phyloP scores from a whole-genome alignment of 2,329 filamentous ascomycete genomes.

The Xylaria sp. region DNA sequence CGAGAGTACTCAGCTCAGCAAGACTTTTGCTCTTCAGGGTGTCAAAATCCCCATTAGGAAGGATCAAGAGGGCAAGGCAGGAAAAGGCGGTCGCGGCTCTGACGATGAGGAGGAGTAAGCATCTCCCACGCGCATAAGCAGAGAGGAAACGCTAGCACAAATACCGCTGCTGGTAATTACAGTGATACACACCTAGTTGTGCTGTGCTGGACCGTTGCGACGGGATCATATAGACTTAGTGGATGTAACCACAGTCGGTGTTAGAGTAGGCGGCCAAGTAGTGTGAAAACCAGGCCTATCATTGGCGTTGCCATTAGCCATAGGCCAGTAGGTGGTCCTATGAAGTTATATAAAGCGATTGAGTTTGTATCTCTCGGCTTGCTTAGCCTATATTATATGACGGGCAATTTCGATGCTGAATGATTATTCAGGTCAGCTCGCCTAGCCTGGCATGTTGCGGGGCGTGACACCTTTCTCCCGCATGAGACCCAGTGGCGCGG shows the following conservation, averaged over 20 bases:
- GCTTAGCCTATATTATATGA: neutral
- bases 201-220: neutral
- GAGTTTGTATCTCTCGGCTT: conserved; percentile 11
- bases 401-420: neutral
- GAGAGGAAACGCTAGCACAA: neutral
- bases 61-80: conserved; percentile 65
- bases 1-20: conserved; percentile 90
- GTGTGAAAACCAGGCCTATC: conserved; percentile 22
- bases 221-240: conserved; percentile 3
- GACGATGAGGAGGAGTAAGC: conserved; percentile 63
- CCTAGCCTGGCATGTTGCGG: conserved; percentile 22
- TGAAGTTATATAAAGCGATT: conserved; percentile 31
- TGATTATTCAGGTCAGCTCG: neutral
- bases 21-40: conserved; percentile 90
- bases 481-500: conserved; percentile 27
- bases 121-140: neutral
- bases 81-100: conserved; percentile 53
- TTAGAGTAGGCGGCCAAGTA: conserved; percentile 35
- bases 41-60: conserved; percentile 98
- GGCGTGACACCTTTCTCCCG: conserved; percentile 21
- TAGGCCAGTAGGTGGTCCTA: neutral
- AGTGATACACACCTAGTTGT: neutral
- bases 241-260: conserved; percentile 12
- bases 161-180: neutral
- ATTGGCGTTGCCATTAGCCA: neutral